These are phyloP conservation scores for Rhypophila decipiens DNA, from an alignment of 495 filamentous ascomycete genomes.

Conservation along the genomic window DNA sequence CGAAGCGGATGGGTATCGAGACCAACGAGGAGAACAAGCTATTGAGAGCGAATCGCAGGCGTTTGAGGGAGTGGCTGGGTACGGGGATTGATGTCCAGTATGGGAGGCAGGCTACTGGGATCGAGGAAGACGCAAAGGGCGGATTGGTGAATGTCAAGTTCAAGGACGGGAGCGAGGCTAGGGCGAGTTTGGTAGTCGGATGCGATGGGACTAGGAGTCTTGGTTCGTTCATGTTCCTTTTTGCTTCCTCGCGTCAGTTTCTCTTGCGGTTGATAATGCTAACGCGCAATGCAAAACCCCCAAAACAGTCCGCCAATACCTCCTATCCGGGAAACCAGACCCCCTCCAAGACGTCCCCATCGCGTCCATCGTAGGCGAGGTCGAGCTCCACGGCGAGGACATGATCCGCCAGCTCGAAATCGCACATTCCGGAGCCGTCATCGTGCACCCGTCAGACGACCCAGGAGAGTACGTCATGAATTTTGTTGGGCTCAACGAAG, in stretches of 20 bases:
- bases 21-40: conserved; percentile 15
- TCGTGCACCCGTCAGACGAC: conserved; percentile 11
- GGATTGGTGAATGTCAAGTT: conserved; percentile 27
- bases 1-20: conserved; percentile 17
- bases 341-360: conserved; percentile 14
- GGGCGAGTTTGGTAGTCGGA: conserved; percentile 42
- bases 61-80: conserved; percentile 19
- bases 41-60: conserved; percentile 22
- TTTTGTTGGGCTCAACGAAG: conserved; percentile 17
- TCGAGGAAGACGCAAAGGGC: conserved; percentile 14
- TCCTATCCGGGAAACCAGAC: conserved; percentile 19
- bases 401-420: conserved; percentile 21
- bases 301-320: conserved; percentile 24
- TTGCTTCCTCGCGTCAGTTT: not conserved
- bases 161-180: conserved; percentile 30
- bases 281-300: not conserved
- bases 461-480: conserved; percentile 1
- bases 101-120: conserved; percentile 14
- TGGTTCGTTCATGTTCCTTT: conserved; percentile 9
- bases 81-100: conserved; percentile 22
- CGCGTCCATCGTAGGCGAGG: conserved; percentile 19
- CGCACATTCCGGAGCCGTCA: conserved; percentile 16
- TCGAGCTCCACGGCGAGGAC: conserved; percentile 14
- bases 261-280: no score
- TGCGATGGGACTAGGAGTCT: conserved; percentile 42